Percentiles rank a stretch among this genome's conserved stretches.
Evolutionary conservation across 2,329 filamentous ascomycete genomes (phyloP).

Genomic region (Bipolaris victoriae): DNA sequence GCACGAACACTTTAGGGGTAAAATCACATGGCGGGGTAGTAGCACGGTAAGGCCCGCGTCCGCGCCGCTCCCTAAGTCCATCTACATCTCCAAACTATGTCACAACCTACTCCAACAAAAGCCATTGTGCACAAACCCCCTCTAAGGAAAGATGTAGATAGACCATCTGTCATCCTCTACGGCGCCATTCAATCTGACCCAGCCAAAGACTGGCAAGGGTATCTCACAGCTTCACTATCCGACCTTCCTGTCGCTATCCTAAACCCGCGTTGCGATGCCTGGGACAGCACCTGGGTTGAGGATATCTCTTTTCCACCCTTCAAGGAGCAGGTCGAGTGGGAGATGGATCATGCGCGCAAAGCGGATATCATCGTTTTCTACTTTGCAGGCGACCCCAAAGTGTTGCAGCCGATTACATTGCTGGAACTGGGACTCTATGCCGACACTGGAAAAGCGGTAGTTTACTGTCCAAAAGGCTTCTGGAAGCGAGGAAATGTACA

Average conservation of each 20-base stretch:
- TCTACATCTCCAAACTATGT: slow-evolving; percentile 14
- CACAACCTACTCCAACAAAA: slow-evolving; percentile 14
- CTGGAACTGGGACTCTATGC: slow-evolving; percentile 66
- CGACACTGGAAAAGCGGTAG: slow-evolving; percentile 53
- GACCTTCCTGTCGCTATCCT: slow-evolving; percentile 60
- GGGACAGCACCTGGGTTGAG: slow-evolving; percentile 65
- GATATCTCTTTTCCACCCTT: slow-evolving; percentile 58
- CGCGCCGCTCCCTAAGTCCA: not conserved
- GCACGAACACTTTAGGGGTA: not conserved
- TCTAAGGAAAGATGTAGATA: slow-evolving; percentile 18
- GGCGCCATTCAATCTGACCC: slow-evolving; percentile 57
- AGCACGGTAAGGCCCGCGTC: not conserved
- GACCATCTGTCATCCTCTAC: slow-evolving; percentile 61
- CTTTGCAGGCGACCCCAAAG: slow-evolving; percentile 55
- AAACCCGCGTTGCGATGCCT: slow-evolving; percentile 64
- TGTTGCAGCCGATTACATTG: slow-evolving; percentile 62
- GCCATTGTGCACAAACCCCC: slow-evolving; percentile 34
- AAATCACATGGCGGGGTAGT: not conserved
- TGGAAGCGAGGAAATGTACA: slow-evolving; percentile 67
- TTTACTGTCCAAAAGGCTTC: slow-evolving; percentile 61
- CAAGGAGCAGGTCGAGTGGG: slow-evolving; percentile 66
- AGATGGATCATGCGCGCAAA: slow-evolving; percentile 62
- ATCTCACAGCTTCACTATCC: slow-evolving; percentile 48
- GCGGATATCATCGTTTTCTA: slow-evolving; percentile 64
- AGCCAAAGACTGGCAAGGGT: slow-evolving; percentile 58